These are phyloP conservation scores for Pholiota molesta DNA, from an alignment of 768 basidiomycete genomes.

Conservation along the genomic window DNA sequence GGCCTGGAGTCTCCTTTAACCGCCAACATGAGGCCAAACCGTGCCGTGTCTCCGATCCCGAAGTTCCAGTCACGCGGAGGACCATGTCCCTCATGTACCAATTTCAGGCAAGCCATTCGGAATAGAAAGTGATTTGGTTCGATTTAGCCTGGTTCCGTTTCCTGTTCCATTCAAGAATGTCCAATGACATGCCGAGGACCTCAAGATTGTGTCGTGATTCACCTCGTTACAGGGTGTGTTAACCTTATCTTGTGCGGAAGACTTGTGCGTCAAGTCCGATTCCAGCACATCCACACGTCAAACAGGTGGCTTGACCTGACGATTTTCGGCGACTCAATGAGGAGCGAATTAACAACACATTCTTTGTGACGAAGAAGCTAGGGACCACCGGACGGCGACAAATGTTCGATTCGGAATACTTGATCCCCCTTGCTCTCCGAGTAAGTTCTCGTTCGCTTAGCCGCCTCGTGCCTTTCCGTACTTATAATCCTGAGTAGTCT, in stretches of 20 bases:
- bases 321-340: constrained; percentile 27
- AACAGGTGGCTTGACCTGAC: constrained; percentile 26
- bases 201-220: too few relatives aligned
- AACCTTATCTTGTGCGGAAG: constrained; percentile 28
- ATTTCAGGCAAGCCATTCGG: background rate
- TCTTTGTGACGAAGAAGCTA: constrained; percentile 32
- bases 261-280: constrained; percentile 17
- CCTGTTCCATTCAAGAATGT: constrained; percentile 4
- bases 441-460: constrained; percentile 37
- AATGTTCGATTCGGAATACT: constrained; percentile 35
- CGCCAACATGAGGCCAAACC: constrained; percentile 32
- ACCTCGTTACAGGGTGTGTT: constrained; percentile 27
- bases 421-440: constrained; percentile 32
- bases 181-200: constrained; percentile 19
- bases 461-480: constrained; percentile 43
- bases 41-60: constrained; percentile 28
- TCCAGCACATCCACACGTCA: constrained; percentile 21
- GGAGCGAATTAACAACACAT: constrained; percentile 21
- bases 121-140: constrained; percentile 21
- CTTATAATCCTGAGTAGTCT: constrained; percentile 37
- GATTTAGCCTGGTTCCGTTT: constrained; percentile 27
- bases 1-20: background rate
- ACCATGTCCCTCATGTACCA: constrained; percentile 7
- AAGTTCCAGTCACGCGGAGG: constrained; percentile 17
- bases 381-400: constrained; percentile 30